Base-by-base conservation (phyloP, 768 basidiomycete species). In the Lactarius hatsudake region DNA sequence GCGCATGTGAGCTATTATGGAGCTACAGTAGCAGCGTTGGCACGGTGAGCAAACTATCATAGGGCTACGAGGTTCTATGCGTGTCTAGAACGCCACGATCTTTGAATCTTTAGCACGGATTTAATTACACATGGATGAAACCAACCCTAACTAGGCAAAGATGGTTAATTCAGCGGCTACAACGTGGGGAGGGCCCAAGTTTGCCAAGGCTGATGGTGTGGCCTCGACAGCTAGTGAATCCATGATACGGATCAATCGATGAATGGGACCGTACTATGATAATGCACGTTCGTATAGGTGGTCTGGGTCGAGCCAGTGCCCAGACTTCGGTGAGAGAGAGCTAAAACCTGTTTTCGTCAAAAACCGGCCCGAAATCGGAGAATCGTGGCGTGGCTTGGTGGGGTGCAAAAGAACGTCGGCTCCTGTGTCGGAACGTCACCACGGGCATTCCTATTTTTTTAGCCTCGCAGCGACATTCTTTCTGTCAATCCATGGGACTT, bases 401-500 rank as follows among this genome's bases (percentile, higher is more conserved):
- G 20, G n/a, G 43, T 45, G 20, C 18, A 45, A 45, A 45, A 20
- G 9, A n/a, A 32, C 2, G 23, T 36, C 38, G 61, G 45, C 40
- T 38, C 57, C 51, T 59, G 32, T 54, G 18, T 23, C n/a, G 40
- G 53, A 34, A 55, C 26, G 38, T 26, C 9, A n/a, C 12, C 23
- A 30, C 10, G 32, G 30, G 12, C 36, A 36, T 38, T 7, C 5
- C 5, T 32, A 26, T n/a, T 45, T 40, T 59, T 18, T 36, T n/a
- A 38, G 15, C 20, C 43, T 18, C 20, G 15, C 26, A n/a, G 43
- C 57, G 45, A 43, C 59, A 26, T 54, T n/a, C 26, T 10, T 59
- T 54, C 59, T 30, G 57, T 58, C 71, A 66, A 70, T 74, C 72
- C 68, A 76, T 75, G 75, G 73, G 38, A 71, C 70, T 70, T 70